These are phyloP conservation scores for Spatholobus suberectus DNA, from an alignment of 306 rosid genomes.

Conservation along the genomic window DNA sequence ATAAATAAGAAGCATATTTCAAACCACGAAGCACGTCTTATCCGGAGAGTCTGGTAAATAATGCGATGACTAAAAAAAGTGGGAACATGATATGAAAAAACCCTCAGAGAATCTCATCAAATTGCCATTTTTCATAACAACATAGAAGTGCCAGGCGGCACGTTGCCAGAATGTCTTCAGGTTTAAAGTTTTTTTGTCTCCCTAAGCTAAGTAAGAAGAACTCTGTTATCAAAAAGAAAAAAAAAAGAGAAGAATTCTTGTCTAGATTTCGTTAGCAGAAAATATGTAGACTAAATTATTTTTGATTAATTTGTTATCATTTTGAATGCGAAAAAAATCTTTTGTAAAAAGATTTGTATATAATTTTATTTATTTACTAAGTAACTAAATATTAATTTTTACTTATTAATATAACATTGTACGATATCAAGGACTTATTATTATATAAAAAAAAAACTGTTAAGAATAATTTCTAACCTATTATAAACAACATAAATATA, in stretches of 20 bases:
- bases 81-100: slow-evolving; percentile 7
- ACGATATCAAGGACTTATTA: too few relatives aligned
- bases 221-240: too few relatives aligned
- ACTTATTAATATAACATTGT: too few relatives aligned
- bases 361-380: too few relatives aligned
- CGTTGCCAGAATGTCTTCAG: slow-evolving; percentile 30
- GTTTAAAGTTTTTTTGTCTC: slow-evolving; percentile 32
- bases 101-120: slow-evolving; percentile 8
- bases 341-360: too few relatives aligned
- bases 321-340: too few relatives aligned
- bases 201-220: background rate
- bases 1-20: background rate
- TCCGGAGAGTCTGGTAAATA: background rate
- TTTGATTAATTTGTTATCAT: background rate
- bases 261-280: background rate
- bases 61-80: background rate
- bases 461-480: too few relatives aligned
- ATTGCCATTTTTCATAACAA: background rate
- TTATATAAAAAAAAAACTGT: too few relatives aligned
- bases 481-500: background rate
- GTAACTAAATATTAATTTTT: too few relatives aligned
- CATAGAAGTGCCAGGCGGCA: background rate
- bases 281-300: background rate
- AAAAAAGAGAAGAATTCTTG: too few relatives aligned
- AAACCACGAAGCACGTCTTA: slow-evolving; percentile 11